phyloP scores from a whole-genome alignment of 2,329 filamentous ascomycete species.

The Pseudohalonectria lignicola region DNA sequence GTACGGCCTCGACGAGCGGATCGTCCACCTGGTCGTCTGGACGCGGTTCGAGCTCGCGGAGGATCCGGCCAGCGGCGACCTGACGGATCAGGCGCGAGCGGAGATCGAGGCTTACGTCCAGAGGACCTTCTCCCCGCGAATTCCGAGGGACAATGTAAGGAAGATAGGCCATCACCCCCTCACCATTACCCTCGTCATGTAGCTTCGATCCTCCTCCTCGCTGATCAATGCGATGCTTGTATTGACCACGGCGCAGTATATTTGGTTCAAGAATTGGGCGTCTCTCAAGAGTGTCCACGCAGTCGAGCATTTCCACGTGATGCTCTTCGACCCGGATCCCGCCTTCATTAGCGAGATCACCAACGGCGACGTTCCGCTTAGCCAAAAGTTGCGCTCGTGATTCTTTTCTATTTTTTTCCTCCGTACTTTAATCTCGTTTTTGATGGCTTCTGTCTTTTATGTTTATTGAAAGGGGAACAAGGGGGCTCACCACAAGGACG shows the following conservation, averaged over 20 bases:
- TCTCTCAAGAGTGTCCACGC: conserved; percentile 74
- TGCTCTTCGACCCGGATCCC: conserved; percentile 68
- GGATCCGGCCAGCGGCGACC: conserved; percentile 50
- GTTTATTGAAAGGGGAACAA: too few species aligned
- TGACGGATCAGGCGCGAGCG: conserved; percentile 51
- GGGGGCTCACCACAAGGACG: too few species aligned
- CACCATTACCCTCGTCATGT: too few species aligned
- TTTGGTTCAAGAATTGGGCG: conserved; percentile 88
- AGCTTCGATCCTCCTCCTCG: too few species aligned
- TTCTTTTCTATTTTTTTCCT: not conserved
- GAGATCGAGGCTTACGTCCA: conserved; percentile 63
- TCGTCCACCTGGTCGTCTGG: conserved; percentile 85
- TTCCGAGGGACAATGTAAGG: conserved; percentile 43
- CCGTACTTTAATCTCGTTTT: not conserved
- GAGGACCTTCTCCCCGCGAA: conserved; percentile 47
- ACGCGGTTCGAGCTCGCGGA: conserved; percentile 76
- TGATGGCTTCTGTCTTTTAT: too few species aligned
- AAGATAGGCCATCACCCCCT: not conserved
- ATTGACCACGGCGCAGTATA: conserved; percentile 16
- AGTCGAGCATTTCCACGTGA: conserved; percentile 91
- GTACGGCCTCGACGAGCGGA: conserved; percentile 68
- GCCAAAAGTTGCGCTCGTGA: conserved; percentile 24
- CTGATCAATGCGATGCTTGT: too few species aligned
- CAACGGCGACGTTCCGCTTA: conserved; percentile 59
- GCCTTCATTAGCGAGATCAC: conserved; percentile 62